phyloP scores from a whole-genome alignment of 257 asterid genomes.

The Solanum pennellii region DNA sequence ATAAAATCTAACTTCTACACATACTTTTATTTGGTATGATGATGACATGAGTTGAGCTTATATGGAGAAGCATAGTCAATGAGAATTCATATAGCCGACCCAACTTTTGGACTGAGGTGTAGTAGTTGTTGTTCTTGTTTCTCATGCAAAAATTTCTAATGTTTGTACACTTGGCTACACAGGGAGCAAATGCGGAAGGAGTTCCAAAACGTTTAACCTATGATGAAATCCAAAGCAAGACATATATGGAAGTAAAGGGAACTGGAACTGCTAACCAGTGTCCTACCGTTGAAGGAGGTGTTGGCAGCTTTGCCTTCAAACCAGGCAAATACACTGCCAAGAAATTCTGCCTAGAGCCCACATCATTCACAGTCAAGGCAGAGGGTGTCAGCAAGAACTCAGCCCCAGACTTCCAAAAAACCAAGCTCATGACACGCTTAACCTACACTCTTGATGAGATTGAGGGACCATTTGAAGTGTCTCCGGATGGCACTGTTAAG shows the following conservation, averaged over 20 bases:
- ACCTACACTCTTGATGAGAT: slow-evolving; percentile 98
- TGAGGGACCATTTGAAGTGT: slow-evolving; percentile 96
- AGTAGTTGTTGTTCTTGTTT: not conserved
- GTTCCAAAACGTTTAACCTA: slow-evolving; percentile 69
- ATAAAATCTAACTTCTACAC: not conserved
- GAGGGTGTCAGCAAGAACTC: slow-evolving; percentile 78
- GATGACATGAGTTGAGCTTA: not conserved
- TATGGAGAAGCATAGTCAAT: not conserved
- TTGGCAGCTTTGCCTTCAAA: slow-evolving; percentile 55
- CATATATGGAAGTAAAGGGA: slow-evolving; percentile 89
- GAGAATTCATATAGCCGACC: not conserved
- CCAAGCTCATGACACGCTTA: slow-evolving; percentile 98
- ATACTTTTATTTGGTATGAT: not conserved
- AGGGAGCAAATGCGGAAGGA: slow-evolving; percentile 96
- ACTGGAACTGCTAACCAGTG: slow-evolving; percentile 97
- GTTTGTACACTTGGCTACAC: not conserved
- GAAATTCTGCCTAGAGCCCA: slow-evolving; percentile 91
- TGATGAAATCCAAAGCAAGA: slow-evolving; percentile 91
- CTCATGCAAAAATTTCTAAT: not conserved
- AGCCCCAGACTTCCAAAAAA: slow-evolving; percentile 75
- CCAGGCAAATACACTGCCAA: slow-evolving; percentile 79
- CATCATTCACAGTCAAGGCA: slow-evolving; percentile 96
- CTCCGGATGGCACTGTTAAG: slow-evolving; percentile 63
- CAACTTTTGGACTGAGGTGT: not conserved
- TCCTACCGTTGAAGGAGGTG: slow-evolving; percentile 87